These are phyloP conservation scores for Picea sitchensis DNA, from an alignment of 75 land plant genomes.

Conservation along the genomic window DNA sequence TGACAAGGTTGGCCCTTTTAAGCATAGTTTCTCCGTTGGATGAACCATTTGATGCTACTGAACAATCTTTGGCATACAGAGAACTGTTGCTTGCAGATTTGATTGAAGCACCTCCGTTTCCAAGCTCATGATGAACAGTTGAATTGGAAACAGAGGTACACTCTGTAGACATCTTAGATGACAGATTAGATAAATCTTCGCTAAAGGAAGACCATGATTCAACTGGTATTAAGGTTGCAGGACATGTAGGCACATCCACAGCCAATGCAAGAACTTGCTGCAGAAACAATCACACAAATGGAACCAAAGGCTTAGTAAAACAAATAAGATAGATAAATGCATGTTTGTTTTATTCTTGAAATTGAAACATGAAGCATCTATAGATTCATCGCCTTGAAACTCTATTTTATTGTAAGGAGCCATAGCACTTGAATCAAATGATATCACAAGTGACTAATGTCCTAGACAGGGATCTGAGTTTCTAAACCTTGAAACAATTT, in stretches of 20 bases:
- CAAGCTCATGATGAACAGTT: not conserved
- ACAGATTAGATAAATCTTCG: not conserved
- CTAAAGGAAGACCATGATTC: not conserved
- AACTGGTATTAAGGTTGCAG: not conserved
- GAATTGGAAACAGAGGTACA: conserved; percentile 4
- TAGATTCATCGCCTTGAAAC: not conserved
- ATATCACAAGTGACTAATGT: not conserved
- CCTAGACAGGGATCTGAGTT: not conserved
- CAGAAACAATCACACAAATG: not conserved
- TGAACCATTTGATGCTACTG: not conserved
- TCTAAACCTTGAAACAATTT: not conserved
- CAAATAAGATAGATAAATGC: not conserved
- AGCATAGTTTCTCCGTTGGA: conserved; percentile 16
- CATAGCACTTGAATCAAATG: not conserved
- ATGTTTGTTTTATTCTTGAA: not conserved
- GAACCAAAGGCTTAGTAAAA: not conserved
- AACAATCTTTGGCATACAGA: not conserved
- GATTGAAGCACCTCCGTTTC: conserved; percentile 1
- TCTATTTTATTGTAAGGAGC: not conserved
- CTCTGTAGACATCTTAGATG: not conserved
- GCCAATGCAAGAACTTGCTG: not conserved
- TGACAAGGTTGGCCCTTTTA: conserved; percentile 24
- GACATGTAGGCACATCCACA: not conserved
- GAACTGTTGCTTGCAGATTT: conserved; percentile 5
- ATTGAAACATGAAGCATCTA: not conserved